phyloP scores from a whole-genome alignment of 1,284 basidiomycete species.

The Austroboletus olivaceoglutinosus region DNA sequence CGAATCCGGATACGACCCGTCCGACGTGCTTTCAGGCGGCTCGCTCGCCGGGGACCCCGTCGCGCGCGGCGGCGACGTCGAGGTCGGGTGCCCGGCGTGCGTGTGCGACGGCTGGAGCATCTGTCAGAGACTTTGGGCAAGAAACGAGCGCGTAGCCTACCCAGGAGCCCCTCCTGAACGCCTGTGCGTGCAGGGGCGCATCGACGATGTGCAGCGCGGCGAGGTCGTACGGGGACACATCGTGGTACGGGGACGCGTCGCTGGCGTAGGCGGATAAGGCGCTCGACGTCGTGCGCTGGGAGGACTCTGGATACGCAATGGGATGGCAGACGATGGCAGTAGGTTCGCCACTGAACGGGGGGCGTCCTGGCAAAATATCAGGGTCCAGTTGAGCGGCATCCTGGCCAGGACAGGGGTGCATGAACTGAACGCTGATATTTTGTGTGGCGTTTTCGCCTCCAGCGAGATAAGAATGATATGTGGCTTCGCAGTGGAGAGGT shows the following conservation, averaged over 20 bases:
- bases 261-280: constrained; percentile 14
- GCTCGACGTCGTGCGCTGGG: constrained; percentile 32
- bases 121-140: constrained; percentile 17
- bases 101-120: constrained; percentile 18
- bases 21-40: constrained; percentile 33
- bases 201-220: constrained; percentile 12
- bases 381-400: constrained; percentile 26
- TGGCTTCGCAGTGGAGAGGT: constrained; percentile 16
- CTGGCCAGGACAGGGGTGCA: constrained; percentile 24
- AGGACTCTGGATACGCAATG: constrained; percentile 31
- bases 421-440: constrained; percentile 35
- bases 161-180: constrained; percentile 27
- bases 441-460: constrained; percentile 11
- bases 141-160: constrained; percentile 11
- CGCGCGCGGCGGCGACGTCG: constrained; percentile 15
- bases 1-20: constrained; percentile 34
- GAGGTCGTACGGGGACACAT: constrained; percentile 13
- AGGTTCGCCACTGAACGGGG: constrained; percentile 7
- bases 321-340: neutral
- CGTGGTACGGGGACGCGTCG: constrained; percentile 14
- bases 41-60: constrained; percentile 32
- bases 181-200: constrained; percentile 15
- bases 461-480: constrained; percentile 19
- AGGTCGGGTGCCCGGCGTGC: constrained; percentile 16
- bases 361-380: constrained; percentile 26